Conservation (phyloP, 1,284 basidiomycete species). For the Microbotryomycetes sp. region DNA sequence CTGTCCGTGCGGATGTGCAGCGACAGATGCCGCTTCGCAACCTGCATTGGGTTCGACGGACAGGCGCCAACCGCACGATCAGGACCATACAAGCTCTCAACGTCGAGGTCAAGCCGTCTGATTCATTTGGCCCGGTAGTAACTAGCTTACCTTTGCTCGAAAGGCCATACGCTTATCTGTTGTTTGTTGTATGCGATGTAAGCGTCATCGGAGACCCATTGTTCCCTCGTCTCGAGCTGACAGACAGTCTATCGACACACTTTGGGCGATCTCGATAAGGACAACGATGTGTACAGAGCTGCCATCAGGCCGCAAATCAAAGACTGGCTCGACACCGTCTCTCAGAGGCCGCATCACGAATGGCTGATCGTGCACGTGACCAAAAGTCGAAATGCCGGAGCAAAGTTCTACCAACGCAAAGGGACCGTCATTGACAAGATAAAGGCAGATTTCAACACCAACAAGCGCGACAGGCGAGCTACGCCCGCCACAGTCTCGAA, state of each 20-base stretch:
- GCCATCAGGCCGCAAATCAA: conserved; percentile 75
- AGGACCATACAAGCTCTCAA: conserved; percentile 82
- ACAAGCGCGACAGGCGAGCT: conserved; percentile 73
- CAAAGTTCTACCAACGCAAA: conserved; percentile 70
- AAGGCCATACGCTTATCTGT: conserved; percentile 75
- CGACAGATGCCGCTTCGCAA: conserved; percentile 74
- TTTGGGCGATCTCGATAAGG: too few relatives aligned
- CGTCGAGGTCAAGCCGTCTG: conserved; percentile 52
- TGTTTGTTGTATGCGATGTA: conserved; percentile 81
- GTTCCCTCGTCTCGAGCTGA: too few relatives aligned
- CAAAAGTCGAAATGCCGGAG: conserved; percentile 33
- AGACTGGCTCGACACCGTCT: conserved; percentile 71
- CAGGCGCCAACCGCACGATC: conserved; percentile 58
- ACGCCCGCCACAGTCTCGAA: neutral
- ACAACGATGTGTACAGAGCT: conserved; percentile 73
- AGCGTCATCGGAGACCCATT: too few relatives aligned
- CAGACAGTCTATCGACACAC: too few relatives aligned
- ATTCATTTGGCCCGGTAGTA: conserved; percentile 58
- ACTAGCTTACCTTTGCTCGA: conserved; percentile 64
- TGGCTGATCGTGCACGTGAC: conserved; percentile 83
- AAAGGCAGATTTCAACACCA: conserved; percentile 82
- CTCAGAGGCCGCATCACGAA: conserved; percentile 46
- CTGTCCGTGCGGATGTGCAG: conserved; percentile 54
- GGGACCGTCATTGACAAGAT: conserved; percentile 83
- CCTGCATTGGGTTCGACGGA: conserved; percentile 71